These are phyloP conservation scores for Agastache rugosa DNA, from an alignment of 257 asterid species.

Conservation along the genomic window DNA sequence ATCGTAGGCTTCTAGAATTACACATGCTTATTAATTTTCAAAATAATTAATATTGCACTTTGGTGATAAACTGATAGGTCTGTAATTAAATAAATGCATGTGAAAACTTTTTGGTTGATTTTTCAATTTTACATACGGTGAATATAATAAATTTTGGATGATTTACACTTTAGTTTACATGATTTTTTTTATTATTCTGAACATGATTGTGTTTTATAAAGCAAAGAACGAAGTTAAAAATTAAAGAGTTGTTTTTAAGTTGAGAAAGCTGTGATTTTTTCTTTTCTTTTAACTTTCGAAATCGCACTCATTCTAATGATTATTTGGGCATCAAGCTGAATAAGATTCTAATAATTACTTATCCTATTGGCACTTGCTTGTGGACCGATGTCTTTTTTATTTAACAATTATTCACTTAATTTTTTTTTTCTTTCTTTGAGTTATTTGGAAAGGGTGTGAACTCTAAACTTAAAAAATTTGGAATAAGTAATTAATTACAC, in stretches of 20 bases:
- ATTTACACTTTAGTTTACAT: neutral
- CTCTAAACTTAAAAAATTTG: neutral
- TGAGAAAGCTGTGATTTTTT: neutral
- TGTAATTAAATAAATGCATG: neutral
- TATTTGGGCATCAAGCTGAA: constrained; percentile 33
- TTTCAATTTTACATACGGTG: neutral
- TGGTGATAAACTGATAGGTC: neutral
- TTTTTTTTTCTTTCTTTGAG: neutral
- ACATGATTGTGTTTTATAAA: constrained; percentile 3
- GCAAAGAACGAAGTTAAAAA: neutral
- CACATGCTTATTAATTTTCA: neutral
- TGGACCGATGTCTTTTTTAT: constrained; percentile 23
- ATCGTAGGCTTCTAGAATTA: no score
- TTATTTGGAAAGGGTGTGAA: neutral
- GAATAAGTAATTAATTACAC: neutral
- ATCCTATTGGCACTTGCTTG: constrained; percentile 35
- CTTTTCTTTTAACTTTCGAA: neutral
- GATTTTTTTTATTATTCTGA: neutral
- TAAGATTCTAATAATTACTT: constrained; percentile 33
- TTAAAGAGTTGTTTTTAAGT: neutral
- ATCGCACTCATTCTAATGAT: constrained; percentile 37
- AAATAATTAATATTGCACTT: neutral
- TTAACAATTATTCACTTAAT: neutral
- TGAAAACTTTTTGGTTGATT: neutral
- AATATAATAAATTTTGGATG: neutral